phyloP scores from a whole-genome alignment of 805 yeast genomes.

The Kazachstania viticola region DNA sequence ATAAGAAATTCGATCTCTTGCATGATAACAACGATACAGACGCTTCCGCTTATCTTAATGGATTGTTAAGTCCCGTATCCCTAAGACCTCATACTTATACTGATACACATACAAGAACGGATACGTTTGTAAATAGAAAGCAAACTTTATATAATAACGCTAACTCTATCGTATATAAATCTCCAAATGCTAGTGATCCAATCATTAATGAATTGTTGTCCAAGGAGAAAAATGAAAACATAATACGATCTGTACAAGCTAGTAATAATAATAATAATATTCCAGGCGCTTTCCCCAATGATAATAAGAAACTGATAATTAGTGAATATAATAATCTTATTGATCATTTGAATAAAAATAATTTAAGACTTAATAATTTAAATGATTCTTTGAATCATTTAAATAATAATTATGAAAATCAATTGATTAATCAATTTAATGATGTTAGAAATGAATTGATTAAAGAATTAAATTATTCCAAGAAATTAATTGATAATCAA shows the following conservation, averaged over 20 bases:
- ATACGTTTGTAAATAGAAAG: conserved; percentile 16
- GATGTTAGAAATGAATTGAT: conserved; percentile 23
- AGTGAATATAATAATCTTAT: not conserved
- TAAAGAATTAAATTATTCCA: conserved; percentile 25
- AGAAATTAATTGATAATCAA: conserved; percentile 27
- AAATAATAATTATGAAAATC: conserved; percentile 13
- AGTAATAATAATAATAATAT: conserved; percentile 2
- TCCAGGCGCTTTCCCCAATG: too few species aligned
- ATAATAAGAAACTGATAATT: too few species aligned
- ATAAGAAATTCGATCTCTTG: conserved; percentile 17
- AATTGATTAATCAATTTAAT: conserved; percentile 15
- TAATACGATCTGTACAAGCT: too few species aligned
- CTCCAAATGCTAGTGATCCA: conserved; percentile 15
- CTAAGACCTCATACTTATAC: too few species aligned
- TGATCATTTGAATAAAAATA: not conserved
- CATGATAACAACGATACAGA: conserved; percentile 2
- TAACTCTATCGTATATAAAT: conserved; percentile 7
- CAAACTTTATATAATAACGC: conserved; percentile 1
- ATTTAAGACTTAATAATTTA: conserved; percentile 6
- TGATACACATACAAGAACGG: too few species aligned
- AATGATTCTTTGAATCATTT: conserved; percentile 15
- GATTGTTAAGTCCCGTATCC: conserved; percentile 10
- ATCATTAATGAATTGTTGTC: too few species aligned
- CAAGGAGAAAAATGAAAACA: too few species aligned
- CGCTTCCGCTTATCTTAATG: not conserved